Base-by-base conservation (phyloP, 805 yeast genomes). In the Hanseniaspora lindneri region DNA sequence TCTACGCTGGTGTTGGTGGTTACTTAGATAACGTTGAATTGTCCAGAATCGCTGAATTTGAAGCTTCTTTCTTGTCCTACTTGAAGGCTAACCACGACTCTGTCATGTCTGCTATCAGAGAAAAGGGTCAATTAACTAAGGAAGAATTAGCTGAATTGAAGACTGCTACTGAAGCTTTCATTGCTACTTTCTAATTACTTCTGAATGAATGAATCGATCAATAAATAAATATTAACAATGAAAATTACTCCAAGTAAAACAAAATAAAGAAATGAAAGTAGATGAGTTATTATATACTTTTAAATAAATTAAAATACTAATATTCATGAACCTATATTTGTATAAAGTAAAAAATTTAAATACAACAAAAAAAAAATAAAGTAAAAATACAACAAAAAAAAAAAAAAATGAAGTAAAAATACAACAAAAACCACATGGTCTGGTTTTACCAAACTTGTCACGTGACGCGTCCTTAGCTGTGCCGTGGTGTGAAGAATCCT, bases 1-100 rank as follows among this genome's bases (percentile, higher is more conserved):
- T 92, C 69, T 92, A 71, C 79, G 98, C 97, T 58, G 99, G 99
- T 89, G 98, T 94, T 66, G 88, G 89, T 81, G 99, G 99, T 80
- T 87, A 66, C 88, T 81, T 92, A 67, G 99, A 92, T 71, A 65
- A 72, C 60, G 66, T 92, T 62, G 83, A 92, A 60, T 73, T 89
- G 60, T 79, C 80, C 67, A 83, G 85, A 72, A 79, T 92, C 64
- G 86, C 74, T 69, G 84, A 83, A 69, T 92, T 84, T 67, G 99
- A 92, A 81, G 73, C 78, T 63, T 80, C 86, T 64, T 92, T 88
- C 88, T 74, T 83, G 68, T 76, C 95, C 60, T 79, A 83, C 80
- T 79, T 92, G 72, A 83, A 85, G 76, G 71, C 96, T 60, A 86
- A 84, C 76, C 89, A 87, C 73, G 62, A 81, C 60, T 89, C 77